phyloP scores from a whole-genome alignment of 2,329 filamentous ascomycete species.

The Aspergillus neotritici region DNA sequence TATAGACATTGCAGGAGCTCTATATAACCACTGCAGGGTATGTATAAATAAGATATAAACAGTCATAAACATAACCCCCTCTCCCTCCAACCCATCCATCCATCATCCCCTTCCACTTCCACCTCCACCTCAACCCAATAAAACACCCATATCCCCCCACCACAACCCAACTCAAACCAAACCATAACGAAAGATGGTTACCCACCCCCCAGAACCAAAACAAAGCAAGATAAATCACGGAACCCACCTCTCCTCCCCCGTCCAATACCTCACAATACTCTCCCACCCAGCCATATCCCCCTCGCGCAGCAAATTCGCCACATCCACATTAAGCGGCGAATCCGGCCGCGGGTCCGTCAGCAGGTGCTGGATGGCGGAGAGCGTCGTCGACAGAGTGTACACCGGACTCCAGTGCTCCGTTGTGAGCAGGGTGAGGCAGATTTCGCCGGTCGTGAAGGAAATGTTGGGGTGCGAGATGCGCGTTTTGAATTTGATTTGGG shows the following conservation, averaged over 20 bases:
- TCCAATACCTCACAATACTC: constrained; percentile 45
- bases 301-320: constrained; percentile 42
- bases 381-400: constrained; percentile 61
- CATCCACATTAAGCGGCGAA: constrained; percentile 46
- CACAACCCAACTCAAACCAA: no score
- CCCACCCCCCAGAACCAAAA: no score
- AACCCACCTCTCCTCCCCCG: constrained; percentile 41
- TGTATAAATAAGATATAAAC: no score
- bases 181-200: no score
- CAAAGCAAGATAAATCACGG: no score
- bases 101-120: no score
- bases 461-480: constrained; percentile 81
- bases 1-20: no score
- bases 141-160: no score
- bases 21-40: no score
- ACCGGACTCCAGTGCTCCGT: constrained; percentile 72
- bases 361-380: constrained; percentile 45
- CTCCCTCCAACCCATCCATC: no score
- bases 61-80: no score
- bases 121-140: no score
- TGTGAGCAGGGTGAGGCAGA: constrained; percentile 83
- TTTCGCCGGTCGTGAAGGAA: constrained; percentile 69
- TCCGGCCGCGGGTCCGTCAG: constrained; percentile 43
- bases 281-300: constrained; percentile 43
- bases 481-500: constrained; percentile 74